Evolutionary conservation across 768 basidiomycete species (phyloP).

Genomic region (Boletus rufocinnamomeus): DNA sequence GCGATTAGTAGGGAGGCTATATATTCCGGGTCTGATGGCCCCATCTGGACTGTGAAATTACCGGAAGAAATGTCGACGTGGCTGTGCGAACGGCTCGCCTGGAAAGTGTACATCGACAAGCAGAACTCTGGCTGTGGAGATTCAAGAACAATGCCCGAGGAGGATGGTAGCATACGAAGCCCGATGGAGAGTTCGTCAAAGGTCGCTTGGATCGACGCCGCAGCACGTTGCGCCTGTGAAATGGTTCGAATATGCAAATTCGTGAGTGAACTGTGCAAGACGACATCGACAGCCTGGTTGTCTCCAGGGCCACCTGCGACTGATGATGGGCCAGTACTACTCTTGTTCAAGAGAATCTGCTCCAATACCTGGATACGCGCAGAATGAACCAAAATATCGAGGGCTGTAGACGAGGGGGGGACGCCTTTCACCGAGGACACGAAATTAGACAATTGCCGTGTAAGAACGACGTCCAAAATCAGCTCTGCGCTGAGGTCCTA

Average conservation of each 20-base stretch:
- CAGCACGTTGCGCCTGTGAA: conserved; percentile 1
- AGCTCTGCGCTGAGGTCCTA: conserved; percentile 43
- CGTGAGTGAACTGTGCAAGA: conserved; percentile 18
- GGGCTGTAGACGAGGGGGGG: conserved; percentile 24
- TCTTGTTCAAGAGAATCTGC: conserved; percentile 35
- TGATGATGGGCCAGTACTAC: not conserved
- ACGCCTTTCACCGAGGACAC: conserved; percentile 24
- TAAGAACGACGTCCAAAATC: conserved; percentile 44
- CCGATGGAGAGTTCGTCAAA: conserved; percentile 22
- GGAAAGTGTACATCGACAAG: conserved; percentile 24
- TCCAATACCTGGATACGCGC: conserved; percentile 48
- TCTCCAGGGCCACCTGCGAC: conserved; percentile 2
- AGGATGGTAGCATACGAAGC: conserved; percentile 12
- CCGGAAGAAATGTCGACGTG: conserved; percentile 25
- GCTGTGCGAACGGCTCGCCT: conserved; percentile 12
- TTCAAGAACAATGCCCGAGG: not conserved
- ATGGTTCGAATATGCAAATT: conserved; percentile 18
- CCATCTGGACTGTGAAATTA: conserved; percentile 27
- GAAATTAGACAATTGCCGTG: conserved; percentile 38
- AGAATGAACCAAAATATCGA: conserved; percentile 47
- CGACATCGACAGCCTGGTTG: conserved; percentile 18
- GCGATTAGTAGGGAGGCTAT: conserved; percentile 19
- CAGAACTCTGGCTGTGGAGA: conserved; percentile 21
- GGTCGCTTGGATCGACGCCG: conserved; percentile 3
- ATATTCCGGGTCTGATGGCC: conserved; percentile 35